Evolutionary conservation across 2,329 filamentous ascomycete genomes (phyloP), one percentile per base, ranked within the genome.

Genomic region (Fusarium kyushuense): DNA sequence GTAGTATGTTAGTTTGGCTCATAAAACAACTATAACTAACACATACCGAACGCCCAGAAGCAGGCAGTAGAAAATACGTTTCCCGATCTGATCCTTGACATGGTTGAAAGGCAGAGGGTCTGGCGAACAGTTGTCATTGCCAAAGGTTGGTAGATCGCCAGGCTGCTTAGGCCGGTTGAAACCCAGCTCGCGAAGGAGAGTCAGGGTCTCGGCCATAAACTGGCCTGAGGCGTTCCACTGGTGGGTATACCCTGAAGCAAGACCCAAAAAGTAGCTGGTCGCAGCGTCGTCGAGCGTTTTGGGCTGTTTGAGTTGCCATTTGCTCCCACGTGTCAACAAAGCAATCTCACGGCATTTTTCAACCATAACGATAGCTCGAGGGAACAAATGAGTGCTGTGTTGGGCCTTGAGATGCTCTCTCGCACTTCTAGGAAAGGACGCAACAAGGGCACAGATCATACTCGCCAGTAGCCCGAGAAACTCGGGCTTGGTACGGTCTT

Each of bases 61-160:
- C 70, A 94, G 85, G 23, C 92, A 90, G 90, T 94, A 97, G 77
- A 96, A 97, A 40, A 97, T 89, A 65, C 91, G 87, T 76, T 92
- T 91, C 46, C 90, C 88, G 46, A 92, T 86, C 77, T 94, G 90
- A 72, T 90, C 88, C 73, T 90, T 89, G 52, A 94, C 86, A 48
- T 90, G 89, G 71, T 92, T 90, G 62, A 91, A 87, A 1, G 84
- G 80, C 42, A 82, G 79, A 7, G 79, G 78, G 11, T 82, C 79
- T 2, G 76, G 75, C 8, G 78, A 79, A 57, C 74, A 79, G 8
- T 75, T 69, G 57, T 82, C 79, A 38, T 77, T 77, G 19, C 80
- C 81, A 73, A 83, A 82, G 2, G 72, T 80, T 12, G 75, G 79
- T 55, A 77, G 72, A 40, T 79, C 80, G 35, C 74, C 78, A 30